Conservation (phyloP, 2,329 filamentous ascomycete species). For the Cryphonectria japonica region DNA sequence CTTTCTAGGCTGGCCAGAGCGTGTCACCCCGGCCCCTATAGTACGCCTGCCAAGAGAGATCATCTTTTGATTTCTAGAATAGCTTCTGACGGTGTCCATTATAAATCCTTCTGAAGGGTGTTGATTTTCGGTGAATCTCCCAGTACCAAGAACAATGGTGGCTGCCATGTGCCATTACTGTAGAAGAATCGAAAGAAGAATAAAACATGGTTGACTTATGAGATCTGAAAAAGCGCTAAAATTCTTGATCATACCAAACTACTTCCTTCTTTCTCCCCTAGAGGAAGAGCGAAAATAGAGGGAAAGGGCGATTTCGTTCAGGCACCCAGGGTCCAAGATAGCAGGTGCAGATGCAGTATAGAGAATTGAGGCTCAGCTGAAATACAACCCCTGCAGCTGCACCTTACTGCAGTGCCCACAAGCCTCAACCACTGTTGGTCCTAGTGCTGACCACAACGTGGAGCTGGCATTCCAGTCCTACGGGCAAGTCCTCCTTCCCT, state of each 20-base stretch:
- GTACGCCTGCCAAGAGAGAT: neutral
- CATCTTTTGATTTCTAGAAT: neutral
- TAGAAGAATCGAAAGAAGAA: neutral
- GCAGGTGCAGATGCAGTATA: neutral
- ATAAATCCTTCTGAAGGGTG: neutral
- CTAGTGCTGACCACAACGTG: constrained; percentile 27
- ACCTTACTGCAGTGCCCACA: constrained; percentile 11
- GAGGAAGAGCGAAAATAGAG: neutral
- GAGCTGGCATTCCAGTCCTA: constrained; percentile 10
- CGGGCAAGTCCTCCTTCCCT: constrained; percentile 1
- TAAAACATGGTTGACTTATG: neutral
- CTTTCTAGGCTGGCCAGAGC: neutral
- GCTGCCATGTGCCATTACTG: neutral
- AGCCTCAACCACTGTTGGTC: constrained; percentile 21
- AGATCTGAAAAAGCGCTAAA: too few relatives aligned
- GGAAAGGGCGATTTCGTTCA: neutral
- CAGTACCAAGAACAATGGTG: neutral
- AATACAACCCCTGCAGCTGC: constrained; percentile 18
- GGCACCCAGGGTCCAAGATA: neutral
- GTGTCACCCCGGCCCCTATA: neutral
- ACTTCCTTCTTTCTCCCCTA: too few relatives aligned
- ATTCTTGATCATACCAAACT: too few relatives aligned
- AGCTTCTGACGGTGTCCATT: neutral
- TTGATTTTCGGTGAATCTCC: neutral
- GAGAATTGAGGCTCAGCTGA: constrained; percentile 27